Evolutionary conservation across 2,329 filamentous ascomycete genomes (phyloP), one percentile per base, ranked within the genome.

Genomic region (Ascochyta rabiei): DNA sequence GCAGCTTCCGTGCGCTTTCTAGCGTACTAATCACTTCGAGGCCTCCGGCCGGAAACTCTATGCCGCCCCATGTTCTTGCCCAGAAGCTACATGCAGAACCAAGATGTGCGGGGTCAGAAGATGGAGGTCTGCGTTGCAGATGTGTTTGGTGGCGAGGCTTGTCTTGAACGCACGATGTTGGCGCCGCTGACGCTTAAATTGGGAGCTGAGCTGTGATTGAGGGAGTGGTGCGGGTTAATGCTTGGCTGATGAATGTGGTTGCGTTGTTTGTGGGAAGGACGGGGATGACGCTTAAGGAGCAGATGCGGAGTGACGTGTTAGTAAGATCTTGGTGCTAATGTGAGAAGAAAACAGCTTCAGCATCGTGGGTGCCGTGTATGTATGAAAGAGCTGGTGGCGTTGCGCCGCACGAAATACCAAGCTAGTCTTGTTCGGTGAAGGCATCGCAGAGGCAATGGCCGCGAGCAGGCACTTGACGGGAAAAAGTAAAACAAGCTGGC

Each of bases 1-100:
- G 48, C 40, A 37, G 9, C 40, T 50, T 50, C 48, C 33, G 39
- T 31, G 40, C 18, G 15, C 38, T 50, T 50, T 50, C 48, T 44
- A 50, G 48, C 40, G 41, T 15, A 39, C 35, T 39, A 23, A 26
- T 40, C 37, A 33, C 34, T 34, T 51, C 7, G 34, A 45, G 24
- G 34, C 48, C 34, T 19, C 48, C 48, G 41, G 48, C 41, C 48
- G 48, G 30, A 31, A 37, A 15, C n/a, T 33, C 34, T 24, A 45
- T 39, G 34, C 40, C 39, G 24, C 33, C 21, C 40, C 31, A 51
- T 26, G 34, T 30, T 37, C 39, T 8, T 45, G 48, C 40, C 48
- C 41, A 51, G 48, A 40, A 44, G 41, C 48, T 31, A 45, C 34
- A 16, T 39, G 24, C 26, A 26, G n/a, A 26, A 23, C 37, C 37